These are phyloP conservation scores for Xylariaceae sp. DNA, from an alignment of 2,329 filamentous ascomycete genomes.

Conservation along the genomic window DNA sequence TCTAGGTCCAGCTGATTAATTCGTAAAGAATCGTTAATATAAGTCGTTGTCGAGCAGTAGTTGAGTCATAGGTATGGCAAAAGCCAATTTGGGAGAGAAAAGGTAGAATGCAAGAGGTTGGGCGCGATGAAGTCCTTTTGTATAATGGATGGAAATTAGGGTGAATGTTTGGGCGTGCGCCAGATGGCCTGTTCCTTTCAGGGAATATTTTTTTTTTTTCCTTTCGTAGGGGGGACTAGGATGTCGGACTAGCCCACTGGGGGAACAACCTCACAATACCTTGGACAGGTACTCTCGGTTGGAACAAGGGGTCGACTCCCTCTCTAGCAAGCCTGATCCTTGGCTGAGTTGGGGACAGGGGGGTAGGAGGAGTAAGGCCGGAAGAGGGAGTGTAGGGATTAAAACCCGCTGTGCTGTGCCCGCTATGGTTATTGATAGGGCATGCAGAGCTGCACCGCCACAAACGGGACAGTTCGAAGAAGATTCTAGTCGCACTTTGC, in stretches of 20 bases:
- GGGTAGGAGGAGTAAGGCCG: not conserved
- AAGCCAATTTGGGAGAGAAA: conserved; percentile 27
- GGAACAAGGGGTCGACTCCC: too few relatives aligned
- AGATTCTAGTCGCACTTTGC: not conserved
- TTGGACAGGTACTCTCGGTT: not conserved
- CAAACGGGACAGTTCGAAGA: not conserved
- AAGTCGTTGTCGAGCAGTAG: conserved; percentile 9
- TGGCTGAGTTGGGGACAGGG: not conserved
- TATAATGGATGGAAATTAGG: too few relatives aligned
- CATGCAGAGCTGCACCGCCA: not conserved
- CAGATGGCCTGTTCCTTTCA: not conserved
- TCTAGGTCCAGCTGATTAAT: conserved; percentile 30
- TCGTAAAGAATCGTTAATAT: conserved; percentile 7
- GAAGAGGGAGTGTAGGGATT: not conserved
- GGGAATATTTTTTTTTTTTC: not conserved
- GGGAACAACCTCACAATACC: not conserved
- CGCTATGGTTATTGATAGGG: too few relatives aligned
- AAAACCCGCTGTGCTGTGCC: too few relatives aligned
- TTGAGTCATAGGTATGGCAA: conserved; percentile 24
- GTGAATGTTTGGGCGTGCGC: too few relatives aligned
- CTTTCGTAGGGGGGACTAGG: not conserved
- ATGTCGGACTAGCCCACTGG: not conserved
- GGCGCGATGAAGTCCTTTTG: conserved; percentile 7
- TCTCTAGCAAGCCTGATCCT: not conserved
- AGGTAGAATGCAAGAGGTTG: conserved; percentile 7